Conservation (phyloP, 176 grass and related monocot species). For the Stipa capillata region DNA sequence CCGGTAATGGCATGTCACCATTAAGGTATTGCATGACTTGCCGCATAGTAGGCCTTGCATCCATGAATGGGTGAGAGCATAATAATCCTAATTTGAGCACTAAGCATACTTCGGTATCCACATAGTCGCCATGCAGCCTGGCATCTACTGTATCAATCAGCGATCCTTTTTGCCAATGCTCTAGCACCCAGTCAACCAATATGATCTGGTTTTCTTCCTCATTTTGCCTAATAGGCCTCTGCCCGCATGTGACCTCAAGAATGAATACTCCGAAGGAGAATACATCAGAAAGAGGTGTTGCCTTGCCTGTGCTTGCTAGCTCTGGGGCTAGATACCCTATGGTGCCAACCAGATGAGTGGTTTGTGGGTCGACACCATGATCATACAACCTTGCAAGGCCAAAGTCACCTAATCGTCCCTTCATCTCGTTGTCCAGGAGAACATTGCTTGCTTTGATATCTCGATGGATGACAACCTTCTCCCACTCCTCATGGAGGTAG, state of each 20-base stretch:
- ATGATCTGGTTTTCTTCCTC: background rate
- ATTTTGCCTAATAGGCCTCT: background rate
- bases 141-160: constrained; percentile 1
- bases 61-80: constrained; percentile 31
- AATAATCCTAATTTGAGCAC: constrained; percentile 40
- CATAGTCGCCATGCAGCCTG: constrained; percentile 18
- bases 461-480: constrained; percentile 32
- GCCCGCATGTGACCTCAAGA: constrained; percentile 27
- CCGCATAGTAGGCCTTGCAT: constrained; percentile 31
- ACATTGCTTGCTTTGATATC: constrained; percentile 41
- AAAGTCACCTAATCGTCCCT: constrained; percentile 31
- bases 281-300: constrained; percentile 23
- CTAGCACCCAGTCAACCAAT: constrained; percentile 21
- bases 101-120: constrained; percentile 12
- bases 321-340: constrained; percentile 51
- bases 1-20: constrained; percentile 10
- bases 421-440: constrained; percentile 9
- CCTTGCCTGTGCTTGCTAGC: background rate
- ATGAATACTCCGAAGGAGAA: constrained; percentile 38
- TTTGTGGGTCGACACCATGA: constrained; percentile 16
- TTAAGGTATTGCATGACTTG: constrained; percentile 38
- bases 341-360: constrained; percentile 34
- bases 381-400: constrained; percentile 37
- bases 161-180: background rate
- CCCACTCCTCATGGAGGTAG: constrained; percentile 35